phyloP scores from a whole-genome alignment of 371 early-diverging fungal genomes.

The Dichotomocladium elegans region DNA sequence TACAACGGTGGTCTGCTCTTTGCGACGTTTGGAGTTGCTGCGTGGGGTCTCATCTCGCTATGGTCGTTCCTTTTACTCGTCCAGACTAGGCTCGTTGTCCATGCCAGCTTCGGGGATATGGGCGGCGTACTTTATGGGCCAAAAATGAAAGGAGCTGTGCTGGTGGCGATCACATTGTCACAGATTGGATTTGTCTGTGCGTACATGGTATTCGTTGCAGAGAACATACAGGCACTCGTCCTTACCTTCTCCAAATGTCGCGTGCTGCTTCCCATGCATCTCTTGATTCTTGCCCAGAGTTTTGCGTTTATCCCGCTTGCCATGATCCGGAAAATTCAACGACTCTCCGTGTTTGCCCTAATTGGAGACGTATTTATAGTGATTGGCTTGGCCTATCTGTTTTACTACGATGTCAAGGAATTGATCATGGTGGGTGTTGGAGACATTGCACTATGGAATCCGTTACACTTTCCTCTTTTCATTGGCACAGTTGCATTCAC shows the following conservation, averaged over 20 bases:
- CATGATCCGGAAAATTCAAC: slow-evolving; percentile 80
- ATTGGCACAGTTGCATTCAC: slow-evolving; percentile 90
- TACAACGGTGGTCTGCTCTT: slow-evolving; percentile 68
- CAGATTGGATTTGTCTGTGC: slow-evolving; percentile 88
- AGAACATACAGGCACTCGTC: slow-evolving; percentile 71
- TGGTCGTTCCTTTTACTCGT: slow-evolving; percentile 62
- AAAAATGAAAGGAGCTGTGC: slow-evolving; percentile 66
- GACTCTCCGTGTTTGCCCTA: slow-evolving; percentile 74
- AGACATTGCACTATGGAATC: slow-evolving; percentile 63
- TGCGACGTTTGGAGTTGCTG: slow-evolving; percentile 49
- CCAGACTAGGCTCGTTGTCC: slow-evolving; percentile 54
- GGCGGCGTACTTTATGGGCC: slow-evolving; percentile 76
- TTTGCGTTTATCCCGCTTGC: slow-evolving; percentile 77
- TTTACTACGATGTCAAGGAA: slow-evolving; percentile 65
- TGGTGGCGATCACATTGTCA: slow-evolving; percentile 75
- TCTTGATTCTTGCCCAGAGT: slow-evolving; percentile 70
- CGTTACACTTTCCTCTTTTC: slow-evolving; percentile 69
- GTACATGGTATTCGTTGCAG: slow-evolving; percentile 85
- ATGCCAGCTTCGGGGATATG: slow-evolving; percentile 64
- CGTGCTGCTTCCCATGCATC: slow-evolving; percentile 44
- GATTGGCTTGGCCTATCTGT: slow-evolving; percentile 73
- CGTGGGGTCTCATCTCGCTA: slow-evolving; percentile 54
- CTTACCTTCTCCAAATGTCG: slow-evolving; percentile 61
- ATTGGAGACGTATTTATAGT: slow-evolving; percentile 86
- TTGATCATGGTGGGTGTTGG: slow-evolving; percentile 56